Evolutionary conservation across 2,329 filamentous ascomycete species (phyloP).

Genomic region (Harringtonia aguacate): DNA sequence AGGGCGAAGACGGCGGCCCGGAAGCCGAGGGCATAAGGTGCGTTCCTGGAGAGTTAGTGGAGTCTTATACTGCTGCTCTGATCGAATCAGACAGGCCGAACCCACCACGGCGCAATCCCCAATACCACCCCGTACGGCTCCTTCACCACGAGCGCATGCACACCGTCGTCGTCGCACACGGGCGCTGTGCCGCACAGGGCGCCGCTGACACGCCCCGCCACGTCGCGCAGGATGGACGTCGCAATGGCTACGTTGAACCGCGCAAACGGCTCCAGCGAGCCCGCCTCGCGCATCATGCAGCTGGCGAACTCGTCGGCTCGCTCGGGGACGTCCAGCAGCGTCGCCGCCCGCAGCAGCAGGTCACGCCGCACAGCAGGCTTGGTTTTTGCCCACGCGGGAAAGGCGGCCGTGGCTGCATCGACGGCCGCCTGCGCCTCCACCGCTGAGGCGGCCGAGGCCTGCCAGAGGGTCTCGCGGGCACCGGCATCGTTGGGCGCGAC

Average conservation of each 20-base stretch:
- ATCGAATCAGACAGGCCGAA: neutral
- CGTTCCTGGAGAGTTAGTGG: conserved; percentile 35
- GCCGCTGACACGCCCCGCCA: conserved; percentile 24
- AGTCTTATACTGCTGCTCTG: neutral
- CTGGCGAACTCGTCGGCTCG: conserved; percentile 48
- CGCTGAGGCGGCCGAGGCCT: conserved; percentile 15
- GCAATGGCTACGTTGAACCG: conserved; percentile 28
- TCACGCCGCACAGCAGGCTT: conserved; percentile 52
- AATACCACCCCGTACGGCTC: conserved; percentile 74
- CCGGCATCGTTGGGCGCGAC: conserved; percentile 14
- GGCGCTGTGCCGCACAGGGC: conserved; percentile 2
- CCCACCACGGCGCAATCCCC: conserved; percentile 69
- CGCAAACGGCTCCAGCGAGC: conserved; percentile 25
- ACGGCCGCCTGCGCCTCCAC: conserved; percentile 19
- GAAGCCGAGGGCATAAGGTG: conserved; percentile 42
- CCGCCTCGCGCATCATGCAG: conserved; percentile 46
- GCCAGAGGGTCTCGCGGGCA: conserved; percentile 18
- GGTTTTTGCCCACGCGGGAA: conserved; percentile 56
- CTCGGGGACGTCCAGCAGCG: conserved; percentile 39
- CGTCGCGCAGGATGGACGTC: conserved; percentile 28
- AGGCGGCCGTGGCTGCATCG: conserved; percentile 50
- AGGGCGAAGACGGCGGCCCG: conserved; percentile 52
- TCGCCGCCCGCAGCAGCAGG: conserved; percentile 59
- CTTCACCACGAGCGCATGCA: conserved; percentile 51
- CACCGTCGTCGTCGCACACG: neutral